Percentiles rank a stretch among this genome's conserved stretches.
Evolutionary conservation across 1,139 yeast genomes (phyloP).

Genomic region (Hansenula sp.): DNA sequence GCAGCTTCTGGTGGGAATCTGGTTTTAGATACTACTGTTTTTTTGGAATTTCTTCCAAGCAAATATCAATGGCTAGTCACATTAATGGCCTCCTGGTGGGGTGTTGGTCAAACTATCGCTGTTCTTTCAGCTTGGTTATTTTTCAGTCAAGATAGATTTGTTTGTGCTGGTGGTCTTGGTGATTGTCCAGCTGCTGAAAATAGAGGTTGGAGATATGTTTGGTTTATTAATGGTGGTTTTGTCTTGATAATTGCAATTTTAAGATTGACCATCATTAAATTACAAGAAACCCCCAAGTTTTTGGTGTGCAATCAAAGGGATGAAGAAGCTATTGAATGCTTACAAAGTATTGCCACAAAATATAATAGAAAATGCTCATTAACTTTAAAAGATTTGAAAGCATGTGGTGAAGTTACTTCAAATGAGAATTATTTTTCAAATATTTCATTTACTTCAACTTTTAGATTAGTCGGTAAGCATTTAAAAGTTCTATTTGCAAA

Average conservation of each 20-base stretch:
- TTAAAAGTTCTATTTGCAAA: slow-evolving; percentile 35
- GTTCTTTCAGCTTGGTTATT: slow-evolving; percentile 45
- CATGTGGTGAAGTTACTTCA: slow-evolving; percentile 36
- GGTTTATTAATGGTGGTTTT: slow-evolving; percentile 44
- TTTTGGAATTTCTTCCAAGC: slow-evolving; percentile 45
- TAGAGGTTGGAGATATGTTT: slow-evolving; percentile 50
- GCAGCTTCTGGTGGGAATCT: slow-evolving; percentile 51
- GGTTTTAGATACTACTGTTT: slow-evolving; percentile 46
- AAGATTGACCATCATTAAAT: slow-evolving; percentile 39
- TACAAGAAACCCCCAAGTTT: slow-evolving; percentile 49
- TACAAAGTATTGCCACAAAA: slow-evolving; percentile 38
- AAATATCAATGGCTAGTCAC: slow-evolving; percentile 46
- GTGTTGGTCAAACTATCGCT: slow-evolving; percentile 49
- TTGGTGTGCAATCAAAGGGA: slow-evolving; percentile 42
- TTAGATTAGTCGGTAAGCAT: slow-evolving; percentile 22
- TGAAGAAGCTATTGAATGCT: slow-evolving; percentile 38
- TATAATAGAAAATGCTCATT: slow-evolving; percentile 40
- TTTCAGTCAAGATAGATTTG: slow-evolving; percentile 12
- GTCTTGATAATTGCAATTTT: slow-evolving; percentile 39
- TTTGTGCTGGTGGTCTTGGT: slow-evolving; percentile 22
- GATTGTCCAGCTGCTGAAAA: slow-evolving; percentile 39
- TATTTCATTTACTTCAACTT: slow-evolving; percentile 14
- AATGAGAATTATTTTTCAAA: slow-evolving; percentile 8
- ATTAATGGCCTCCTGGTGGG: slow-evolving; percentile 50
- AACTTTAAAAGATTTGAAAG: slow-evolving; percentile 40